Percentiles rank a stretch among this genome's conserved stretches.
Conservation (phyloP, 306 rosid species). For the Adenanthera pavonina region DNA sequence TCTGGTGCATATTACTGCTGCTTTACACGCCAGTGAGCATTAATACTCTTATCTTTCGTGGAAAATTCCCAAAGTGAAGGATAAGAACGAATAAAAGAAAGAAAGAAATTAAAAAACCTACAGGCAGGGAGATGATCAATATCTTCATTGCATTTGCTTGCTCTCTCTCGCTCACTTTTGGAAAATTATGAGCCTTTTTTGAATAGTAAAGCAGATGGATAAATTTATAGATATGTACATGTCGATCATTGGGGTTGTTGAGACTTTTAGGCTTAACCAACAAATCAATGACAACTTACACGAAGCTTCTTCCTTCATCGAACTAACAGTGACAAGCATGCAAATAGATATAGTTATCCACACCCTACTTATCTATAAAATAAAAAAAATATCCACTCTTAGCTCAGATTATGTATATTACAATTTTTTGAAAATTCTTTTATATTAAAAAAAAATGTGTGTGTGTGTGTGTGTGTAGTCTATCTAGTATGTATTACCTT, state of each 20-base stretch:
- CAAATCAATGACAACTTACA: background rate
- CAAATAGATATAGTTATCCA: background rate
- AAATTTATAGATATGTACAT: background rate
- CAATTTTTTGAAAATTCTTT: too few species aligned
- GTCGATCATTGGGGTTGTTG: background rate
- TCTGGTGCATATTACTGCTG: background rate
- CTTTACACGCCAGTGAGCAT: slow-evolving; percentile 2
- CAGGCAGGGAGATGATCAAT: background rate
- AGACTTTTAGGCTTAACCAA: background rate
- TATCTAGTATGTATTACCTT: background rate
- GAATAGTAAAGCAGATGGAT: background rate
- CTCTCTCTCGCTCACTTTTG: background rate
- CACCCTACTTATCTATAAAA: background rate
- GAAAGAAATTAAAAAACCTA: background rate
- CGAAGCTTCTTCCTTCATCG: slow-evolving; percentile 3
- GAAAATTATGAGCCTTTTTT: background rate
- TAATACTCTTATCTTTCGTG: background rate
- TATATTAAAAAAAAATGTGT: too few species aligned
- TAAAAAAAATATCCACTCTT: background rate
- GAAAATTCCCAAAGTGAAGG: background rate
- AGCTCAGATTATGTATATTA: background rate
- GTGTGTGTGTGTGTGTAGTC: too few species aligned
- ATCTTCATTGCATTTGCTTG: background rate
- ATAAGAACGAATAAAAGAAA: background rate
- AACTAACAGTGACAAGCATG: background rate